These are phyloP conservation scores for Penicillium janthinellum DNA, from an alignment of 2,329 filamentous ascomycete genomes.

Conservation along the genomic window DNA sequence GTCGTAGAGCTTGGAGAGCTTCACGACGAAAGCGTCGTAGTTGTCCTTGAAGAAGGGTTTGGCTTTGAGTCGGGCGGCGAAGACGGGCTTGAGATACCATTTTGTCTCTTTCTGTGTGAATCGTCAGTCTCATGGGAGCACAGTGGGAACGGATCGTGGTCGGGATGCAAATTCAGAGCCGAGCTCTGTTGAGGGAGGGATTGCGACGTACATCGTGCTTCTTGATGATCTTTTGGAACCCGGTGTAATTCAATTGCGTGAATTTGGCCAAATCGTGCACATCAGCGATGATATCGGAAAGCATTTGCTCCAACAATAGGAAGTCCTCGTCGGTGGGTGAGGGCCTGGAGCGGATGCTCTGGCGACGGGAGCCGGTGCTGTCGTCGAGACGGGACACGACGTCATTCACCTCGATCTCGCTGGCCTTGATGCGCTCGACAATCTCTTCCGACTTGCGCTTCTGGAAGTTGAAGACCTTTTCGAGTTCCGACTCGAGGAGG, in stretches of 20 bases:
- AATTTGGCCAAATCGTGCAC: constrained; percentile 98
- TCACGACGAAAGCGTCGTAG: constrained; percentile 93
- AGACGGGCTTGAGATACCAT: constrained; percentile 94
- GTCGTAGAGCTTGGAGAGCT: constrained; percentile 93
- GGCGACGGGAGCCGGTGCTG: constrained; percentile 49
- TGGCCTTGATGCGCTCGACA: constrained; percentile 80
- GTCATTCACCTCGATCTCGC: constrained; percentile 85
- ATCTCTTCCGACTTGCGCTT: constrained; percentile 97
- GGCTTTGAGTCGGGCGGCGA: constrained; percentile 88
- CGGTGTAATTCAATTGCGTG: constrained; percentile 96
- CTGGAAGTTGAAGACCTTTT: constrained; percentile 97
- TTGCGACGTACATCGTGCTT: constrained; percentile 81
- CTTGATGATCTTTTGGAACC: constrained; percentile 99
- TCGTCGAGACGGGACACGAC: constrained; percentile 73
- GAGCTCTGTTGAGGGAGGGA: neutral
- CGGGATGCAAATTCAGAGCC: neutral
- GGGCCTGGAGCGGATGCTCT: constrained; percentile 29
- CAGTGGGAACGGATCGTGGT: neutral
- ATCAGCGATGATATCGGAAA: constrained; percentile 97
- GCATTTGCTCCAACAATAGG: constrained; percentile 85
- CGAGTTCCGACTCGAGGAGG: constrained; percentile 85
- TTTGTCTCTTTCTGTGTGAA: constrained; percentile 77
- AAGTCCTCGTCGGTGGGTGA: constrained; percentile 85
- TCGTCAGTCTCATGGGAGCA: neutral
- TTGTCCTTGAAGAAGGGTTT: constrained; percentile 99